These are phyloP conservation scores for Linum lewisii DNA, from an alignment of 345 rosid species.

Conservation along the genomic window DNA sequence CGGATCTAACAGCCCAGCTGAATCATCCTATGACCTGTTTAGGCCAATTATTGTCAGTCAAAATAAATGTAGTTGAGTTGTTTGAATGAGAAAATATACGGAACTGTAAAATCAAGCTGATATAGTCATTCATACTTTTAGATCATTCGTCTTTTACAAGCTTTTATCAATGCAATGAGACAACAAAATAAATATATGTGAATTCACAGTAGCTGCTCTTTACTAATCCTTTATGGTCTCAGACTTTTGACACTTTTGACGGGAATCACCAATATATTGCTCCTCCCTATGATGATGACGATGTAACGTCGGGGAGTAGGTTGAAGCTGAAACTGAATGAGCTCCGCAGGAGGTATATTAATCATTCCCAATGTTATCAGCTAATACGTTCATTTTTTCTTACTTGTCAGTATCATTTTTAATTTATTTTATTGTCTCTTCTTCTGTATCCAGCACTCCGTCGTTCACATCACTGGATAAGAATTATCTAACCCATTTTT, in stretches of 20 bases:
- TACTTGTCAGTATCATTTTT: not conserved
- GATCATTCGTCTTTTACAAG: not conserved
- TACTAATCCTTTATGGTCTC: constrained; percentile 6
- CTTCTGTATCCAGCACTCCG: constrained; percentile 37
- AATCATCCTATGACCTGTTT: too few species aligned
- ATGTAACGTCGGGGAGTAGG: constrained; percentile 59
- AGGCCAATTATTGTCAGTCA: too few species aligned
- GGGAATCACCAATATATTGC: constrained; percentile 51
- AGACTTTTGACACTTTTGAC: constrained; percentile 60
- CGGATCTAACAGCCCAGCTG: too few species aligned
- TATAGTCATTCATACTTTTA: not conserved
- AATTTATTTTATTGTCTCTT: not conserved
- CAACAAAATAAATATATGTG: not conserved
- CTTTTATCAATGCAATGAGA: not conserved
- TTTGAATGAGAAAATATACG: too few species aligned
- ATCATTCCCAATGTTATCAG: not conserved
- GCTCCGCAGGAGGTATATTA: constrained; percentile 55
- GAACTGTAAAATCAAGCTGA: not conserved
- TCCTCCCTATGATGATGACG: constrained; percentile 40
- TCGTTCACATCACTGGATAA: constrained; percentile 68
- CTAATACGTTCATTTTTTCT: not conserved
- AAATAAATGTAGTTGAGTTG: not conserved
- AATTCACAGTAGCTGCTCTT: not conserved
- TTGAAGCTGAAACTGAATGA: constrained; percentile 76
- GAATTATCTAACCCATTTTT: constrained; percentile 79